Percentiles rank a stretch among this genome's conserved stretches.
phyloP scores from a whole-genome alignment of 441 rosid genomes.

The Populus hybrid region DNA sequence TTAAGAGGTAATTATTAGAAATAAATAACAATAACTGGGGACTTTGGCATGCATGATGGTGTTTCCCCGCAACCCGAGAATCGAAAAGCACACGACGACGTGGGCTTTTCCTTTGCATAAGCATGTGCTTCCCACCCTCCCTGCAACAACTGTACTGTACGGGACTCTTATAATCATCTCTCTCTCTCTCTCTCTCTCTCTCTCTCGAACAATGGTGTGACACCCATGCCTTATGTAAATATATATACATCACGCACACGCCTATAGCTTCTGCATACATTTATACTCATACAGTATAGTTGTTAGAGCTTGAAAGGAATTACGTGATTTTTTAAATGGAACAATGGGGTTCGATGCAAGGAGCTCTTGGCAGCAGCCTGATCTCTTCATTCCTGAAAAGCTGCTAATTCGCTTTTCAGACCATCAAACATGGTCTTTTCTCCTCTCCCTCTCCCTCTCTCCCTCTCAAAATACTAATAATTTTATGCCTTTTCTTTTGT shows the following conservation, averaged over 20 bases:
- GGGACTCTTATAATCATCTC: not conserved
- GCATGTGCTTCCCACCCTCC: slow-evolving; percentile 65
- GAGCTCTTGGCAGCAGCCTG: slow-evolving; percentile 21
- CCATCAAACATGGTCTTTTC: slow-evolving; percentile 45
- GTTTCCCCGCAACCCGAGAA: slow-evolving; percentile 54
- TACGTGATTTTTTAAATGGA: too few relatives aligned
- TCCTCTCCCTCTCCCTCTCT: slow-evolving; percentile 25
- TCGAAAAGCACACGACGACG: slow-evolving; percentile 29
- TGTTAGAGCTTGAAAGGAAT: too few relatives aligned
- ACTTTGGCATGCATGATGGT: slow-evolving; percentile 70
- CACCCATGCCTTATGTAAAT: too few relatives aligned
- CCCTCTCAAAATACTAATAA: not conserved
- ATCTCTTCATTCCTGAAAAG: slow-evolving; percentile 42
- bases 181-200: not conserved
- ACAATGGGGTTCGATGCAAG: slow-evolving; percentile 27
- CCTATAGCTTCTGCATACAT: too few relatives aligned
- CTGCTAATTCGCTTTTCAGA: slow-evolving; percentile 50
- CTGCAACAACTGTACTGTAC: slow-evolving; percentile 37
- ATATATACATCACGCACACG: too few relatives aligned
- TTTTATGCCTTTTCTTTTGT: not conserved
- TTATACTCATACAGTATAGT: too few relatives aligned
- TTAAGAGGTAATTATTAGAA: slow-evolving; percentile 29
- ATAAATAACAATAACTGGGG: slow-evolving; percentile 32
- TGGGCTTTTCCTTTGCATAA: slow-evolving; percentile 40
- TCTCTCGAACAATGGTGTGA: too few relatives aligned